Evolutionary conservation across 345 rosid genomes (phyloP), one percentile per base, ranked within the genome.

Genomic region (Salix caprea): DNA sequence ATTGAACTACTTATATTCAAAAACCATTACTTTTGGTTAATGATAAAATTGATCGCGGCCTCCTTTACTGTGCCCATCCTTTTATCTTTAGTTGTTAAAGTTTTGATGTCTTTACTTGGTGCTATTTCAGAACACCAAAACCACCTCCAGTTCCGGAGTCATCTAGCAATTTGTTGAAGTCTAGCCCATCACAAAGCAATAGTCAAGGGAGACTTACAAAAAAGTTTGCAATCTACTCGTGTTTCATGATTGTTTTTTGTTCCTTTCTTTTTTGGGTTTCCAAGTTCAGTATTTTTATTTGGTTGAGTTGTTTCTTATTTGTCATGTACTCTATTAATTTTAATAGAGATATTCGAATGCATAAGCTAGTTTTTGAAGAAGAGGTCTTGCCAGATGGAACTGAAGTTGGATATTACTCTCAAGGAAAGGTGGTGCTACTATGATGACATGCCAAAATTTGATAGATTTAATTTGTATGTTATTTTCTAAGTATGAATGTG

Each of bases 331-430:
- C 50, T 54, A 75, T 56, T 26, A 23, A n/a, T 79, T 77, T 76
- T 79, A 36, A 69, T 70, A 95, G 98, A 90, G 99, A 95, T 84
- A 71, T 87, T 82, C 88, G 97, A 79, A 80, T 90, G 87, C 99
- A 95, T 78, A 95, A 89, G 77, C 80, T 90, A 79, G 98, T 91
- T 48, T 95, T 95, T 78, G 97, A 93, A 85, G 95, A 88, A 79
- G 90, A 89, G 80, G 81, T 89, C 65, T 85, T 95, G 82, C 92
- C 90, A 30, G 97, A 95, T 82, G 99, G 99, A 84, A 83, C 97
- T 28, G 97, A 95, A 88, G 88, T 95, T 54, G 94, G 89, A 40
- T 93, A 95, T 86, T 93, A 87, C 74, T 85, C 89, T 36, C 89
- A 89, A 75, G 98, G 99, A 81, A 71, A 91, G 97, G 99, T 91